Conservation (phyloP, 2,329 filamentous ascomycete genomes). For the Fusarium camptoceras region DNA sequence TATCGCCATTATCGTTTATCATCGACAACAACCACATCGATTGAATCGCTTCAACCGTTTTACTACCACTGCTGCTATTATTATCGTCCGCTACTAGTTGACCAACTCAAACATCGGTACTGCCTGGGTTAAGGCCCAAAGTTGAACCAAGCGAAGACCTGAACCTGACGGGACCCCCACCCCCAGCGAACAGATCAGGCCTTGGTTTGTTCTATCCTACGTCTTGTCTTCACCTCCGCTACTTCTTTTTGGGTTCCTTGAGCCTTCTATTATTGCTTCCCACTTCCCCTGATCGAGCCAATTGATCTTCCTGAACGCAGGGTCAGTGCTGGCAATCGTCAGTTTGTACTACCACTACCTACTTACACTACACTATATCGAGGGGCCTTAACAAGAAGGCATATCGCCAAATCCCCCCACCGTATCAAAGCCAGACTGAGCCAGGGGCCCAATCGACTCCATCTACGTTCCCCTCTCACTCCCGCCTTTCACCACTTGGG, state of each 20-base stretch:
- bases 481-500: constrained; percentile 45
- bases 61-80: constrained; percentile 9
- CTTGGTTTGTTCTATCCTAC: constrained; percentile 16
- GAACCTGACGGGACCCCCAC: constrained; percentile 19
- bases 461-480: constrained; percentile 34
- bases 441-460: constrained; percentile 37
- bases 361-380: constrained; percentile 3
- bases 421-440: constrained; percentile 17
- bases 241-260: constrained; percentile 32
- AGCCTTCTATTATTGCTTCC: constrained; percentile 33
- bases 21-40: neutral
- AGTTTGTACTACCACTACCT: neutral
- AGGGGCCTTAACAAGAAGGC: neutral
- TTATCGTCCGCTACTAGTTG: constrained; percentile 11
- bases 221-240: constrained; percentile 21
- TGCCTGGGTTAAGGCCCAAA: constrained; percentile 24
- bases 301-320: constrained; percentile 16
- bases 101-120: constrained; percentile 24
- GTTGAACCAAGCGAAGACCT: constrained; percentile 30
- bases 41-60: neutral
- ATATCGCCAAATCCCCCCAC: constrained; percentile 25
- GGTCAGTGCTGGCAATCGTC: constrained; percentile 22
- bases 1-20: constrained; percentile 30
- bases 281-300: constrained; percentile 6
- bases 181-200: constrained; percentile 13